Evolutionary conservation across 2,329 filamentous ascomycete species (phyloP).

Genomic region (Zymoseptoria brevis): DNA sequence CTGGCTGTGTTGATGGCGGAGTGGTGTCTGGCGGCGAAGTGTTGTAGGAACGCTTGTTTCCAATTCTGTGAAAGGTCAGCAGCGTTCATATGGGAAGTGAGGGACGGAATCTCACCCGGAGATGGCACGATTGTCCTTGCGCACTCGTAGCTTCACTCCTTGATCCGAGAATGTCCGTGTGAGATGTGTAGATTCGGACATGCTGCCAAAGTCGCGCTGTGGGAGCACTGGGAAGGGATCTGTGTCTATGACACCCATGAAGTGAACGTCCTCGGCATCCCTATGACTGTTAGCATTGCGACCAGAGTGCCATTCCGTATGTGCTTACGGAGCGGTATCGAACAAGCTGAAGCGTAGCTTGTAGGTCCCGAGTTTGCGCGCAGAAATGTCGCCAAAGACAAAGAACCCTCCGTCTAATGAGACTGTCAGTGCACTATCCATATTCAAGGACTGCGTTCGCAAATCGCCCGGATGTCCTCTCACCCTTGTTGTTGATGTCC

Average conservation of each 20-base stretch:
- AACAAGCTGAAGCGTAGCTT: constrained; percentile 70
- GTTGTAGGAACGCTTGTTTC: constrained; percentile 14
- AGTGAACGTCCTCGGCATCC: constrained; percentile 37
- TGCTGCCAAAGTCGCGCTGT: constrained; percentile 65
- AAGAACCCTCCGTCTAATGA: constrained; percentile 71
- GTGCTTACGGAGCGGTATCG: constrained; percentile 55
- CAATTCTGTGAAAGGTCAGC: constrained; percentile 9
- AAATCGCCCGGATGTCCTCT: background rate
- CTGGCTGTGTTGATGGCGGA: constrained; percentile 10
- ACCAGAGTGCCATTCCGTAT: background rate
- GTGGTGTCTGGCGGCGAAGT: constrained; percentile 14
- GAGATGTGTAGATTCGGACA: constrained; percentile 72
- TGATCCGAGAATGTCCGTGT: constrained; percentile 81
- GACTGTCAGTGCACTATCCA: background rate
- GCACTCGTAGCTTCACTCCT: constrained; percentile 70
- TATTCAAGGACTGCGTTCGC: background rate
- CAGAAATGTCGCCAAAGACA: constrained; percentile 81
- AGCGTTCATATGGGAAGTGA: background rate
- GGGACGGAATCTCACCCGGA: constrained; percentile 7
- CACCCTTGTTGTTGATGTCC: constrained; percentile 39
- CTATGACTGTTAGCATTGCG: constrained; percentile 10
- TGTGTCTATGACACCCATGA: constrained; percentile 50
- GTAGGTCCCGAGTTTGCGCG: constrained; percentile 64
- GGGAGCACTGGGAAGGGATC: constrained; percentile 51
- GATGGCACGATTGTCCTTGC: constrained; percentile 63